Evolutionary conservation across 106 monocot genomes (phyloP).

Genomic region (Platanthera guangdongensis): DNA sequence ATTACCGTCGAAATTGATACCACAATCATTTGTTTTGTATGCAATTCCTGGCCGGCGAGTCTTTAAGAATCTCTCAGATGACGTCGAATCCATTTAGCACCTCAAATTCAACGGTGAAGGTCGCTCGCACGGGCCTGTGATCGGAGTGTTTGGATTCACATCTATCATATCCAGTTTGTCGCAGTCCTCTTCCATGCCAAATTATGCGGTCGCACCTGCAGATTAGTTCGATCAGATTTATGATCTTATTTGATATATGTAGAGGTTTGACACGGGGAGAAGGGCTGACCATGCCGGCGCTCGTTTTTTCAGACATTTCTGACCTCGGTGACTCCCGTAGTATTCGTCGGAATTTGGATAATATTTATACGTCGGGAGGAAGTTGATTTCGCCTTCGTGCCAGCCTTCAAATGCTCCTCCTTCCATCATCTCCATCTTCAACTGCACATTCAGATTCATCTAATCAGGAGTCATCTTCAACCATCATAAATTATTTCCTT

Average conservation of each 20-base stretch:
- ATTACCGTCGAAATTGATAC: no score
- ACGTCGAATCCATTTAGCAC: neutral
- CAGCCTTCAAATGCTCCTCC: constrained; percentile 57
- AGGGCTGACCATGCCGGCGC: constrained; percentile 42
- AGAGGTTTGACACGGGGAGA: neutral
- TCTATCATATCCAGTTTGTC: constrained; percentile 27
- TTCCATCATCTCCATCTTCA: constrained; percentile 22
- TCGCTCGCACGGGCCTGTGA: constrained; percentile 37
- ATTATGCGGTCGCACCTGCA: constrained; percentile 56
- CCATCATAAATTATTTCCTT: no score
- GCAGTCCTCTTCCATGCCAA: constrained; percentile 33
- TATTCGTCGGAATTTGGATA: constrained; percentile 49
- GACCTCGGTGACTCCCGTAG: constrained; percentile 12
- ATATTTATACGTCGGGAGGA: constrained; percentile 74
- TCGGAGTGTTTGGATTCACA: constrained; percentile 39
- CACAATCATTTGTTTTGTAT: neutral
- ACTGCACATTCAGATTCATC: constrained; percentile 10
- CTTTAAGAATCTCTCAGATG: constrained; percentile 20
- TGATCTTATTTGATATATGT: neutral
- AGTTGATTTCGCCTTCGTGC: constrained; percentile 51
- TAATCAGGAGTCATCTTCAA: neutral
- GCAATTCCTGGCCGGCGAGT: constrained; percentile 5
- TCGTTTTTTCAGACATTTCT: constrained; percentile 28
- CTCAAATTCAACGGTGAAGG: constrained; percentile 26
- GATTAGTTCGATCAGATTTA: neutral